Evolutionary conservation across 306 rosid species (phyloP).

Genomic region (Chamaecrista fasciculata): DNA sequence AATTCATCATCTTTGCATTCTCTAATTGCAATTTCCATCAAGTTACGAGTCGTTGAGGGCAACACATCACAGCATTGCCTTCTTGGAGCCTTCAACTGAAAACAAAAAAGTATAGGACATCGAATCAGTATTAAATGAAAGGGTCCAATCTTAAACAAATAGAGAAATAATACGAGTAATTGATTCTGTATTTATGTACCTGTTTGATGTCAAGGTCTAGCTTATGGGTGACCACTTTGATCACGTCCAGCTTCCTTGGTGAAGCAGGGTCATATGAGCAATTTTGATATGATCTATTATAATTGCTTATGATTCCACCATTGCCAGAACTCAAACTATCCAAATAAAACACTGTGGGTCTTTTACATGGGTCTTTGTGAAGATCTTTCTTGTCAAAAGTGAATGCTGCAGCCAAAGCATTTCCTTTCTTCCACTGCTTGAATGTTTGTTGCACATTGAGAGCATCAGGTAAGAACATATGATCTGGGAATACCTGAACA

Average conservation of each 20-base stretch:
- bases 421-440: conserved; percentile 57
- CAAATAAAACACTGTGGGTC: conserved; percentile 64
- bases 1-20: conserved; percentile 86
- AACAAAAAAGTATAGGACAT: conserved; percentile 8
- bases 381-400: conserved; percentile 47
- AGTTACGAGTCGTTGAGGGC: conserved; percentile 45
- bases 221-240: conserved; percentile 62
- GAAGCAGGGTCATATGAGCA: conserved; percentile 52
- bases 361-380: conserved; percentile 57
- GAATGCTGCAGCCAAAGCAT: conserved; percentile 42
- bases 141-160: neutral
- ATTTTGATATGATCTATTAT: conserved; percentile 49
- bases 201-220: conserved; percentile 55
- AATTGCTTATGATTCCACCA: conserved; percentile 45
- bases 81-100: conserved; percentile 86
- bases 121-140: conserved; percentile 12
- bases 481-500: conserved; percentile 58
- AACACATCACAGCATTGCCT: conserved; percentile 85
- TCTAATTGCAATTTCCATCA: conserved; percentile 64
- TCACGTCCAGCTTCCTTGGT: conserved; percentile 51
- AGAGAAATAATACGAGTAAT: neutral
- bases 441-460: conserved; percentile 64
- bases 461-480: conserved; percentile 50
- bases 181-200: conserved; percentile 34
- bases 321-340: conserved; percentile 39